Base-by-base conservation (phyloP, 2,329 filamentous ascomycete genomes). In the Fusarium lyarnte region DNA sequence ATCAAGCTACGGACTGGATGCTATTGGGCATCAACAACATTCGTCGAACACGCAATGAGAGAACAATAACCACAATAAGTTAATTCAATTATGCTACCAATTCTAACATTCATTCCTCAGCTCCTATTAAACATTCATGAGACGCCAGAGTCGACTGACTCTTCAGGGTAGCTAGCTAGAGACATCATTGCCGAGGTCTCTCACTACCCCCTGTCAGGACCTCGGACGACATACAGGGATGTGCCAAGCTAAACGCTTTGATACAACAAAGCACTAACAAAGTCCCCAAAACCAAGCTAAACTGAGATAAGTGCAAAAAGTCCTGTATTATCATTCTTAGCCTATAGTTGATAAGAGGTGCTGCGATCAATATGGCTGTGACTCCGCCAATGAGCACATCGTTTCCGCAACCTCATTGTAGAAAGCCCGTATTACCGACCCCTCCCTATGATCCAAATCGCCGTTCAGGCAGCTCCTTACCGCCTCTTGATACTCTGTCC, bases 301-400 rank as follows among this genome's bases (percentile, higher is more conserved):
- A 35, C 4, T n/a, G 4, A 36, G 38, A 19, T 14, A 23, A 23
- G 54, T 19, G 31, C 41, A 35, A 35, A 23, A 49, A 49, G 41
- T 8, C 23, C 53, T 33, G 6, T 19, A 10, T 19, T n/a, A 33
- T 54, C n/a, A 33, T 33, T 25, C 25, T 17, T 16, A 25, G 27
- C n/a, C 45, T 59, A 53, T 53, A 54, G 10, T 11, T 35, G 33
- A 39, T 45, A n/a, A 33, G n/a, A n/a, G 8, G 23, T 21, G 21
- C 16, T n/a, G 33, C 25, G 17, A 47, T 49, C 29, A 5, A 38
- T 45, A 61, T 25, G 45, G 25, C 13, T 63, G 61, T 21, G 61
- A 51, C 57, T 63, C 61, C 23, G 61, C 61, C 25, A 63, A 61
- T 39, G 45, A 63, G 36, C 61, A 51, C 55, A 63, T 61, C 13